Evolutionary conservation across 176 grass and related monocot genomes (phyloP).

Genomic region (Juncus effusus): DNA sequence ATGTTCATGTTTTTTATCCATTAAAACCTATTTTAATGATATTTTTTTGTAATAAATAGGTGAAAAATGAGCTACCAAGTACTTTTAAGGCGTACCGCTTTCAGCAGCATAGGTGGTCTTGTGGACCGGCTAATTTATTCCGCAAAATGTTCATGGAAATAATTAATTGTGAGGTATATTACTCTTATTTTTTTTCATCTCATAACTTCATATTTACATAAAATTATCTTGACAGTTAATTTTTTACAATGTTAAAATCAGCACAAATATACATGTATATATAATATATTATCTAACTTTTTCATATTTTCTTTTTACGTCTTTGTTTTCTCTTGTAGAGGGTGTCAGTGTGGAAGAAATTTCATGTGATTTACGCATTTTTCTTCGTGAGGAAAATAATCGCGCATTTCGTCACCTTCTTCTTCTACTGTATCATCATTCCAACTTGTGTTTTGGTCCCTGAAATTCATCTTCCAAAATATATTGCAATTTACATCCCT

Average conservation of each 20-base stretch:
- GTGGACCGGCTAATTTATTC: slow-evolving; percentile 71
- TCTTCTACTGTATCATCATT: slow-evolving; percentile 85
- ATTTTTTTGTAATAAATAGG: background rate
- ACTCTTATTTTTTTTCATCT: background rate
- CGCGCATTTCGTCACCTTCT: slow-evolving; percentile 77
- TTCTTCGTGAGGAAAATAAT: slow-evolving; percentile 89
- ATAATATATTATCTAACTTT: background rate
- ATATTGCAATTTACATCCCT: slow-evolving; percentile 63
- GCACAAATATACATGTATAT: no score
- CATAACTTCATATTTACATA: slow-evolving; percentile 10
- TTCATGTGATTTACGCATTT: slow-evolving; percentile 77
- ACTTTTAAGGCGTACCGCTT: slow-evolving; percentile 60
- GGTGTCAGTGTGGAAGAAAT: slow-evolving; percentile 71
- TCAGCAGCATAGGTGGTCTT: slow-evolving; percentile 84
- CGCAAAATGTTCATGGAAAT: slow-evolving; percentile 75
- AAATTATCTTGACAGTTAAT: slow-evolving; percentile 4
- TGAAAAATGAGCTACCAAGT: slow-evolving; percentile 76
- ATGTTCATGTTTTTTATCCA: background rate
- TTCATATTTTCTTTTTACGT: background rate
- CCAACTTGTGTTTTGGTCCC: slow-evolving; percentile 57
- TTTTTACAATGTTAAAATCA: background rate
- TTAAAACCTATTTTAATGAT: background rate
- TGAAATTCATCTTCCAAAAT: slow-evolving; percentile 62
- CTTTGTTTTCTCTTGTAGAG: slow-evolving; percentile 22
- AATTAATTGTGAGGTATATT: slow-evolving; percentile 27